These are phyloP conservation scores for Grosmannia huntii DNA, from an alignment of 2,329 filamentous ascomycete species.

Conservation along the genomic window DNA sequence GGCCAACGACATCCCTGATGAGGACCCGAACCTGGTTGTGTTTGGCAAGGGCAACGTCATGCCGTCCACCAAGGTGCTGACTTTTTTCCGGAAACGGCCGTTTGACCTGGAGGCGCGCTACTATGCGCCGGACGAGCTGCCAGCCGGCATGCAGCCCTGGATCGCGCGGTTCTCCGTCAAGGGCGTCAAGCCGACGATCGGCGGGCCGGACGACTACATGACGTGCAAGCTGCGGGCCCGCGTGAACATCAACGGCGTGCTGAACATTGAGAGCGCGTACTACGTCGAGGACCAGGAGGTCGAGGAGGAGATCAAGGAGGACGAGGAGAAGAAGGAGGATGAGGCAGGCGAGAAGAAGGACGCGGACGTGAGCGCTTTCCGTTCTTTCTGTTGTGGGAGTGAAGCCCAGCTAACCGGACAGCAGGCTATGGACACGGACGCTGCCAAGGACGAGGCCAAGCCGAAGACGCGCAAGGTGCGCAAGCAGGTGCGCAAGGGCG, in stretches of 20 bases:
- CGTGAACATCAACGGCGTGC: constrained; percentile 87
- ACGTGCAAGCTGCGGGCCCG: constrained; percentile 99
- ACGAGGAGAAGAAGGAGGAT: constrained; percentile 22
- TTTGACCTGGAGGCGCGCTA: constrained; percentile 96
- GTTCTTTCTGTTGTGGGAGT: too few relatives aligned
- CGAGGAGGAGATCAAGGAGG: constrained; percentile 51
- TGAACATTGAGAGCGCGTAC: constrained; percentile 95
- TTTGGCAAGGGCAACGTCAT: constrained; percentile 96
- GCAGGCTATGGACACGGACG: constrained; percentile 78
- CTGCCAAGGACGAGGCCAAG: constrained; percentile 44
- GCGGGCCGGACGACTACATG: constrained; percentile 95
- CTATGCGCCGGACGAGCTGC: constrained; percentile 71
- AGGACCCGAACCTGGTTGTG: constrained; percentile 92
- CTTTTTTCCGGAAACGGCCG: constrained; percentile 95
- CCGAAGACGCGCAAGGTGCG: constrained; percentile 91
- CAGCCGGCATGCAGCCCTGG: constrained; percentile 85
- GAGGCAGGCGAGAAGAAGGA: constrained; percentile 43
- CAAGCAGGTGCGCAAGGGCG: constrained; percentile 98
- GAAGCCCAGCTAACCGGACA: constrained; percentile 1
- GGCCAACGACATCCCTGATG: constrained; percentile 92
- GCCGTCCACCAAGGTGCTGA: constrained; percentile 97
- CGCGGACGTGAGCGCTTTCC: constrained; percentile 50
- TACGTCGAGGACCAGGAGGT: constrained; percentile 97
- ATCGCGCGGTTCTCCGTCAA: constrained; percentile 98
- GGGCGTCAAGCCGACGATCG: constrained; percentile 66